A percentile compares a stretch with the other conserved stretches of the same genome.
Evolutionary conservation across 306 rosid species (phyloP).

Genomic region (Luffa acutangula): DNA sequence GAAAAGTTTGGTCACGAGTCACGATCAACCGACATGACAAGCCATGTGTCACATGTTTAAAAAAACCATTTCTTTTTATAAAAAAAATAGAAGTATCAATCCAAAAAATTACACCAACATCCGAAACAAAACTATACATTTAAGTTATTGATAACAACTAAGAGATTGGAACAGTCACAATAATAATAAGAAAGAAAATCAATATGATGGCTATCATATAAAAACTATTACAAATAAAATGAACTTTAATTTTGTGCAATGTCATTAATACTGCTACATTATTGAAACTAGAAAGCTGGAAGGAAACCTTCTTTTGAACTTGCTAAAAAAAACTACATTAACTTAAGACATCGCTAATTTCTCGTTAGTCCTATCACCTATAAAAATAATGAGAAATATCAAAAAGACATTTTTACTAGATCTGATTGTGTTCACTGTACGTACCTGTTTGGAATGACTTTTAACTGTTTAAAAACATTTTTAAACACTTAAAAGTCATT

Average conservation of each 20-base stretch:
- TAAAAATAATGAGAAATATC: background rate
- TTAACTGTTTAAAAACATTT: too few species aligned
- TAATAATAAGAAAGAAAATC: background rate
- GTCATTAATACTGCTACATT: background rate
- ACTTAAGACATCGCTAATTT: background rate
- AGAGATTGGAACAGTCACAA: background rate
- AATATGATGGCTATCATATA: background rate
- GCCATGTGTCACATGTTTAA: too few species aligned
- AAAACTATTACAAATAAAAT: background rate
- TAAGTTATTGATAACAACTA: background rate
- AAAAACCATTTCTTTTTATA: too few species aligned
- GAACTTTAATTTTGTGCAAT: background rate
- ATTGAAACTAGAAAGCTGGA: background rate
- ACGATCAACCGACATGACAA: too few species aligned
- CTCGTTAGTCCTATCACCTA: background rate
- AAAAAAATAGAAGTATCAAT: background rate
- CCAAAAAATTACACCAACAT: background rate
- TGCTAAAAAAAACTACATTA: background rate
- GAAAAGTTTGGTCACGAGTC: too few species aligned
- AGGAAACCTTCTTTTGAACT: background rate
- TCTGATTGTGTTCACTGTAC: background rate
- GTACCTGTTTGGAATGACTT: too few species aligned
- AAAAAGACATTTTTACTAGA: background rate
- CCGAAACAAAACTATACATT: background rate
- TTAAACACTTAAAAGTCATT: too few species aligned